phyloP scores from a whole-genome alignment of 129 eudicot genomes.

The Artemisia argyi region DNA sequence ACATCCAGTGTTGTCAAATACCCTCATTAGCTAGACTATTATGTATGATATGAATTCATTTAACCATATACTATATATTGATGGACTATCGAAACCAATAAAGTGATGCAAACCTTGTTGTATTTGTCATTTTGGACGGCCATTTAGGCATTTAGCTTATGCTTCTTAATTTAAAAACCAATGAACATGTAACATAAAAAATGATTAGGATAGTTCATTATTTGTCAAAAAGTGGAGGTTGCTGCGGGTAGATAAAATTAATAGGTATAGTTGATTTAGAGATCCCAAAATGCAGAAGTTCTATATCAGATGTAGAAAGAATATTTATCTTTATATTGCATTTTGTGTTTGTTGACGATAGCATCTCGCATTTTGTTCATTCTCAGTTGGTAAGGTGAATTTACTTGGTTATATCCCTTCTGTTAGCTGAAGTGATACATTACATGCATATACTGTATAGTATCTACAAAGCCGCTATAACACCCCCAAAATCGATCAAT shows the following conservation, averaged over 20 bases:
- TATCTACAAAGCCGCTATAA: no score
- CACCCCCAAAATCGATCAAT: no score
- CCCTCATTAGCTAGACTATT: no score
- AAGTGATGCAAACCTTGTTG: not conserved
- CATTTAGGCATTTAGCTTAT: not conserved
- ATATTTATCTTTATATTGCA: not conserved
- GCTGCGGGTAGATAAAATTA: no score
- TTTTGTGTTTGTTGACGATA: constrained; percentile 3
- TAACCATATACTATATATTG: not conserved
- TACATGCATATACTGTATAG: no score
- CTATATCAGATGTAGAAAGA: no score
- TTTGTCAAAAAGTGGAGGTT: no score
- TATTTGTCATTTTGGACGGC: not conserved
- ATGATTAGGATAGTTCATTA: not conserved
- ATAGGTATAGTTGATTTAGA: no score
- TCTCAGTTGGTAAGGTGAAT: constrained; percentile 13
- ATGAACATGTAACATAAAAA: not conserved
- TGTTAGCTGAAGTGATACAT: constrained; percentile 8
- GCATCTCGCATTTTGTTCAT: not conserved
- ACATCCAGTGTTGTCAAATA: no score
- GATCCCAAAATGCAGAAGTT: no score
- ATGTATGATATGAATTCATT: no score
- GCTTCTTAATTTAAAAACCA: not conserved
- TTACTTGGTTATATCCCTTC: constrained; percentile 12
- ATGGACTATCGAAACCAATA: constrained; percentile 3